These are phyloP conservation scores for Monilinia fructigena DNA, from an alignment of 2,329 filamentous ascomycete species.

Conservation along the genomic window DNA sequence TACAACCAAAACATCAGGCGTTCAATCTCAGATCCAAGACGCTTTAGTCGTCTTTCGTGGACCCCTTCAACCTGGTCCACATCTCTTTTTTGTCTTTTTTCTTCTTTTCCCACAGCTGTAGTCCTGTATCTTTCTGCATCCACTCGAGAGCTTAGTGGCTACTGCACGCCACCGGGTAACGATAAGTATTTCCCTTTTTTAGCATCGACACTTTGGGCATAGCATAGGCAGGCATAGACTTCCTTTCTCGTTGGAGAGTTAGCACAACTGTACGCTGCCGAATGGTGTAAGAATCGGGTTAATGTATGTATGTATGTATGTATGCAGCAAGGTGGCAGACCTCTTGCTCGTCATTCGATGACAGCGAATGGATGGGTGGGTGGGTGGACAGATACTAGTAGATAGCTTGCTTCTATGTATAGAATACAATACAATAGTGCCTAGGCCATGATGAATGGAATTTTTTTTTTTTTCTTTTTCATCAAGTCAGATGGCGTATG, in stretches of 20 bases:
- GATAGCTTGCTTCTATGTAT: no score
- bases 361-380: conserved; percentile 16
- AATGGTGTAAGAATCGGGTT: conserved; percentile 1
- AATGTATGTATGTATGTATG: not conserved
- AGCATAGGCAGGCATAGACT: not conserved
- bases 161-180: conserved; percentile 13
- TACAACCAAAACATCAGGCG: conserved; percentile 79
- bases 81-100: conserved; percentile 41
- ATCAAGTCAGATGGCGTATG: no score
- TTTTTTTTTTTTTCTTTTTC: no score
- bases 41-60: conserved; percentile 57
- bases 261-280: conserved; percentile 9
- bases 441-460: no score
- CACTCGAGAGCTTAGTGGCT: conserved; percentile 22
- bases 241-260: conserved; percentile 1
- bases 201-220: conserved; percentile 5
- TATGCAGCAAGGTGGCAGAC: conserved; percentile 22
- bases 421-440: no score
- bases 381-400: no score
- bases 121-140: conserved; percentile 22
- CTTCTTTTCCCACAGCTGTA: not conserved
- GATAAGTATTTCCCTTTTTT: conserved; percentile 20
- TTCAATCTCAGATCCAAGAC: conserved; percentile 75
- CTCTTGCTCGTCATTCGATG: conserved; percentile 19
- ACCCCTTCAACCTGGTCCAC: conserved; percentile 66